Conservation (phyloP, 192 early-diverging fungal species). For the Coemansia sp. region DNA sequence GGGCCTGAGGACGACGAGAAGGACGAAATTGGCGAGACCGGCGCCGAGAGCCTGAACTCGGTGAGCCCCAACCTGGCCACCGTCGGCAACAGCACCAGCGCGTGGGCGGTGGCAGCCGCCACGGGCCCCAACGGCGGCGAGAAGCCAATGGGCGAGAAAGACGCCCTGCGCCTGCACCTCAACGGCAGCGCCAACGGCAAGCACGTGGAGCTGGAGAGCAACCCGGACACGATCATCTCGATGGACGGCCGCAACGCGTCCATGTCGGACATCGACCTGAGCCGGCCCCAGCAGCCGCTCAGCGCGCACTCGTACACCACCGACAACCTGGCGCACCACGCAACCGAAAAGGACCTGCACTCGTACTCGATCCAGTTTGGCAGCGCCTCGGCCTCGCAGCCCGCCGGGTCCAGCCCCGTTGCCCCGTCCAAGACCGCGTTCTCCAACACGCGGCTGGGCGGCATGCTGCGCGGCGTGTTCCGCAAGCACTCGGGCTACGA, state of each 20-base stretch:
- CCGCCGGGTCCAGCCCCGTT: not conserved
- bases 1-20: slow-evolving; percentile 13
- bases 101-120: slow-evolving; percentile 8
- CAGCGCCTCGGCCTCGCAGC: not conserved
- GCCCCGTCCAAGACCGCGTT: not conserved
- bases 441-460: slow-evolving; percentile 9
- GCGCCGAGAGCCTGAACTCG: slow-evolving; percentile 1
- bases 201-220: slow-evolving; percentile 42
- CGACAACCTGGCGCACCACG: not conserved
- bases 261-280: slow-evolving; percentile 20
- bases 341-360: not conserved
- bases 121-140: not conserved
- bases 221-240: slow-evolving; percentile 43
- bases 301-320: slow-evolving; percentile 2
- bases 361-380: slow-evolving; percentile 6
- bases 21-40: slow-evolving; percentile 3
- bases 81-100: slow-evolving; percentile 10
- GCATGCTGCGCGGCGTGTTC: slow-evolving; percentile 14
- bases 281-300: not conserved
- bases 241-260: slow-evolving; percentile 8
- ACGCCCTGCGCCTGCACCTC: slow-evolving; percentile 38
- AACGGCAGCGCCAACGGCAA: slow-evolving; percentile 12
- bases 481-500: not conserved
- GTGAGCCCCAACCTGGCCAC: slow-evolving; percentile 21
- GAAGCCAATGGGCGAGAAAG: no score